Percentiles rank a stretch among this genome's conserved stretches.
These are phyloP conservation scores for Exophiala bonariae DNA, from an alignment of 2,329 filamentous ascomycete species.

Conservation along the genomic window DNA sequence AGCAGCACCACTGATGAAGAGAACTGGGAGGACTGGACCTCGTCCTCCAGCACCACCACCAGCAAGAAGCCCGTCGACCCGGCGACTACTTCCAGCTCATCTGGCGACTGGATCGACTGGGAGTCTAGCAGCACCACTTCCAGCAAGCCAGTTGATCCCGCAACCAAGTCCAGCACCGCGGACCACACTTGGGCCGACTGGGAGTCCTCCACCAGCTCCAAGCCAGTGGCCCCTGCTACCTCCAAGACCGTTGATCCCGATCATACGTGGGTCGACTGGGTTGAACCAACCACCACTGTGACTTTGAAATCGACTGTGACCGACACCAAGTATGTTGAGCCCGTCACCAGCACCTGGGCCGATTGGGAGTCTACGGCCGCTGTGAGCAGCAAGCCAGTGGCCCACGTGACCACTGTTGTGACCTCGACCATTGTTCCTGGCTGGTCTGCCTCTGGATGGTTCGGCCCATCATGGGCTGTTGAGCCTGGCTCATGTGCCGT, in stretches of 20 bases:
- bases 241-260: conserved; percentile 51
- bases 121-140: conserved; percentile 60
- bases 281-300: conserved; percentile 60
- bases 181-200: conserved; percentile 67
- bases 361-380: conserved; percentile 29
- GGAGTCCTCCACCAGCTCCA: conserved; percentile 25
- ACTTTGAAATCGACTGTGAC: conserved; percentile 67
- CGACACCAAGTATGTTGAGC: conserved; percentile 66
- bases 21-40: conserved; percentile 32
- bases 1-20: too few species aligned
- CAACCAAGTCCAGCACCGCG: conserved; percentile 40
- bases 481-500: conserved; percentile 17
- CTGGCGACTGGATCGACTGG: conserved; percentile 66
- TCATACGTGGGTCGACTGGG: conserved; percentile 31
- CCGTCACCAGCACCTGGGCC: conserved; percentile 61
- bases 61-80: conserved; percentile 67
- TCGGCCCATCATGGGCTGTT: conserved; percentile 2
- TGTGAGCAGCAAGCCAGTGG: conserved; percentile 17
- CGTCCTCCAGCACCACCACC: conserved; percentile 69
- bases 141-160: conserved; percentile 50
- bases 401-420: conserved; percentile 12
- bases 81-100: conserved; percentile 59
- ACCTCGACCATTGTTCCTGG: conserved; percentile 14
- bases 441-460: conserved; percentile 9
- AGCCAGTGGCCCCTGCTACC: conserved; percentile 49